A percentile compares a stretch with the other conserved stretches of the same genome.
phyloP scores from a whole-genome alignment of 352 stramenopile species.

The Blastocystis sp. region DNA sequence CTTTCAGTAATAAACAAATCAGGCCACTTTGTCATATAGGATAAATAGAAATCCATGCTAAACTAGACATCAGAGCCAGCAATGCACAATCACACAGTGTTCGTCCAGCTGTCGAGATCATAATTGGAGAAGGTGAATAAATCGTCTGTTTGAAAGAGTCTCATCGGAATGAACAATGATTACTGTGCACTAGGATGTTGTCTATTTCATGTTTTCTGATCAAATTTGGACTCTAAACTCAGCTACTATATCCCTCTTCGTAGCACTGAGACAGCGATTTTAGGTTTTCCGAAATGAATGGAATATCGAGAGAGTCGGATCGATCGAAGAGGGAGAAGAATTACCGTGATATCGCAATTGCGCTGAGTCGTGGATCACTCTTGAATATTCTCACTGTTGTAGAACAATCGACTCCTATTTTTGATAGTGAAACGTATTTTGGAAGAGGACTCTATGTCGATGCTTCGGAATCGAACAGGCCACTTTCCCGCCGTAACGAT shows the following conservation, averaged over 20 bases:
- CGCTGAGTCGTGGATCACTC: not conserved
- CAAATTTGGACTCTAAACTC: no score
- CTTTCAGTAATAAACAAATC: constrained; percentile 57
- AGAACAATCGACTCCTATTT: not conserved
- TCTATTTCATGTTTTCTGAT: no score
- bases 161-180: not conserved
- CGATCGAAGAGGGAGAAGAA: not conserved
- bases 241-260: no score
- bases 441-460: not conserved
- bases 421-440: not conserved
- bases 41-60: constrained; percentile 61
- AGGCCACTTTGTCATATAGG: constrained; percentile 46
- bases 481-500: not conserved
- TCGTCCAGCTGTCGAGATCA: constrained; percentile 54
- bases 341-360: not conserved
- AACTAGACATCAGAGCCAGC: constrained; percentile 26
- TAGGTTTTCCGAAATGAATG: not conserved
- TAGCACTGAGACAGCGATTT: no score
- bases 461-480: not conserved
- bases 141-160: constrained; percentile 51
- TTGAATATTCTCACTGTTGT: not conserved
- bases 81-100: not conserved
- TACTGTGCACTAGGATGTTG: no score
- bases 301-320: not conserved
- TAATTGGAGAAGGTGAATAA: constrained; percentile 49